Percentiles rank a stretch among this genome's conserved stretches.
phyloP scores from a whole-genome alignment of 768 basidiomycete genomes.

The Auricularia sp. region DNA sequence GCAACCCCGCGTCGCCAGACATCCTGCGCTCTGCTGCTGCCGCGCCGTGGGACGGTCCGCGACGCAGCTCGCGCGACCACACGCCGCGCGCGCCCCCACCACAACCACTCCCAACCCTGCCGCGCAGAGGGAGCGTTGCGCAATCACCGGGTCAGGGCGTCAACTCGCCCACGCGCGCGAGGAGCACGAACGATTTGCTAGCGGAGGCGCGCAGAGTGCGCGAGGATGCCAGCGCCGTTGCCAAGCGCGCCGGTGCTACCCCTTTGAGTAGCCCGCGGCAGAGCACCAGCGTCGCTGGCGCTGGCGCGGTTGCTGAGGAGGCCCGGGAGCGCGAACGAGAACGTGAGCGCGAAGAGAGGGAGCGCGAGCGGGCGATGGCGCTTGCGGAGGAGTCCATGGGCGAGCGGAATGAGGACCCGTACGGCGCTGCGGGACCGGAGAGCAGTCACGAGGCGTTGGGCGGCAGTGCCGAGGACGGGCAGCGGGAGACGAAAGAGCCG shows the following conservation, averaged over 20 bases:
- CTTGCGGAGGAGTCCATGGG: not conserved
- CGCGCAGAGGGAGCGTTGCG: not conserved
- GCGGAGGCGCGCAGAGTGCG: slow-evolving; percentile 16
- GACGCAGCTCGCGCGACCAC: not conserved
- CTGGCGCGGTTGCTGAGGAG: not conserved
- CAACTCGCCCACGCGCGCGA: slow-evolving; percentile 38
- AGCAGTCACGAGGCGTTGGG: not conserved
- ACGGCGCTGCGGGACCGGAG: not conserved
- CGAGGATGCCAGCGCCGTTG: not conserved
- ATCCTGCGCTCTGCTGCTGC: slow-evolving; percentile 1
- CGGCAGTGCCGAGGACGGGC: not conserved
- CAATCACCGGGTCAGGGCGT: not conserved
- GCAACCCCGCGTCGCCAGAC: slow-evolving; percentile 10
- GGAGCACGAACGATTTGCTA: slow-evolving; percentile 45
- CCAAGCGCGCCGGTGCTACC: not conserved
- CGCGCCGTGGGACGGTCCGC: not conserved
- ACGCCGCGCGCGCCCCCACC: not conserved
- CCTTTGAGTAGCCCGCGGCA: not conserved
- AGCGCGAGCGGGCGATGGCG: not conserved
- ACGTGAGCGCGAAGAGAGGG: not conserved
- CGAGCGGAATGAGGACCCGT: not conserved
- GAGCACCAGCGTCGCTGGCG: not conserved
- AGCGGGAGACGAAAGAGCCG: slow-evolving; percentile 39
- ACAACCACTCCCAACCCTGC: not conserved
- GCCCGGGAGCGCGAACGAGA: not conserved